phyloP scores from a whole-genome alignment of 495 filamentous ascomycete species.

The Cryomyces minteri region DNA sequence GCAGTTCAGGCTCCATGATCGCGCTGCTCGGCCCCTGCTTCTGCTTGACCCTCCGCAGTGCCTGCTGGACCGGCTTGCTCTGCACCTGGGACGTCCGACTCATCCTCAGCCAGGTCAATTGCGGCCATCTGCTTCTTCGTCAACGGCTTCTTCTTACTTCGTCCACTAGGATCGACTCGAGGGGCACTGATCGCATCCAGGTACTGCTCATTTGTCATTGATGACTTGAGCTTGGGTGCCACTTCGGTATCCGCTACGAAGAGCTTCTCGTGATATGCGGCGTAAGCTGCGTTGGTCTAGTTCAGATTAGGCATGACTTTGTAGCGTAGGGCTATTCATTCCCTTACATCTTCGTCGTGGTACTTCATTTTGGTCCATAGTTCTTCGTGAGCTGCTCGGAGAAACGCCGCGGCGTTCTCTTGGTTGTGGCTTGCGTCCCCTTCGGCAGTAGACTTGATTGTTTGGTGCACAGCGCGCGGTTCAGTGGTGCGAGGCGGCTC shows the following conservation, averaged over 20 bases:
- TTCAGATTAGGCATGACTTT: background rate
- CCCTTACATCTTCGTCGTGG: conserved; percentile 45
- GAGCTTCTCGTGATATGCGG: conserved; percentile 38
- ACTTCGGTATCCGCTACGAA: conserved; percentile 33
- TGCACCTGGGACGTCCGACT: background rate
- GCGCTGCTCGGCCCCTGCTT: too few species aligned
- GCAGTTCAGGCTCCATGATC: too few species aligned
- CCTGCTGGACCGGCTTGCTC: too few species aligned
- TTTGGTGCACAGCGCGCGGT: conserved; percentile 46
- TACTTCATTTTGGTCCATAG: conserved; percentile 45
- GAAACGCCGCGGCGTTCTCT: conserved; percentile 29
- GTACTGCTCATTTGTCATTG: conserved; percentile 37
- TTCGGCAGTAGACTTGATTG: conserved; percentile 43
- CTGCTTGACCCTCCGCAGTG: too few species aligned
- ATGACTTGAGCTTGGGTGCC: conserved; percentile 30
- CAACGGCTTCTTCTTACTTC: background rate
- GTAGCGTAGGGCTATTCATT: too few species aligned
- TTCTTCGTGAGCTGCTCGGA: conserved; percentile 46
- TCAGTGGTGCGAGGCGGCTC: conserved; percentile 28
- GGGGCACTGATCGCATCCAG: conserved; percentile 48
- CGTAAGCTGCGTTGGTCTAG: conserved; percentile 35
- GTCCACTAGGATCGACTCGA: background rate
- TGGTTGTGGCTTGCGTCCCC: conserved; percentile 26
- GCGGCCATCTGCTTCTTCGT: background rate
- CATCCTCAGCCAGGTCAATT: background rate